Evolutionary conservation across 2,329 filamentous ascomycete species (phyloP), one percentile per base, ranked within the genome.

Genomic region (Hymenoscyphus infarciens): DNA sequence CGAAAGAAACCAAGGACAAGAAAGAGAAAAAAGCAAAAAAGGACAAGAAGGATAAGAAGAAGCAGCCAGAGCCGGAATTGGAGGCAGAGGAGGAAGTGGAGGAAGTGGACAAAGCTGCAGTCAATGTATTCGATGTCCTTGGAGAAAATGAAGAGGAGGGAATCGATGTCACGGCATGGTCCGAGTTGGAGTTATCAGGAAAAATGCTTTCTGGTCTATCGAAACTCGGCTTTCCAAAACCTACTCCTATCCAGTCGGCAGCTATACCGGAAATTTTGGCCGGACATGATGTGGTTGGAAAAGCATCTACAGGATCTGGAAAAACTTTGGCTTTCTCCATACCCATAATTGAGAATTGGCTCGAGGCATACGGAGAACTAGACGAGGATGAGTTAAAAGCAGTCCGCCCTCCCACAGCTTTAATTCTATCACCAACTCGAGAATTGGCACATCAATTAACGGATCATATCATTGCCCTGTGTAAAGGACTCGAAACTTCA

Each of bases 271-370:
- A 90, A 60, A 90, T 97, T 55, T 74, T 94, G 22, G 84, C 86
- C 5, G 94, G 94, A 0, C 90, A 91, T 73, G 94, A 99, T 75
- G 89, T 98, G 16, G 90, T 99, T 67, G 95, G 95, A 52, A 99
- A 99, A 78, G 95, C 95, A 1, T 89, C 94, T 11, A 99, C 95
- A 0, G 95, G 95, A 68, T 98, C 95, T 15, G 95, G 95, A 70
- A 99, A 99, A 78, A 99, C 95, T 0, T 80, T 99, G 54, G 94
- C 95, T 0, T 99, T 97, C 75, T 92, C 89, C 1, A 92, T 99
- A 66, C 95, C 95, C 0, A 95, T 99, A 61, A 80, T 98, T 10
- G 93, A 99, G 75, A 82, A 84, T 61, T 97, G 89, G 81, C 77
- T 99, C 6, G 82, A 84, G 64, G 75, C 74, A 15, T 75, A 75